Base-by-base conservation (phyloP, 345 rosid genomes). In the Camelina hispida region DNA sequence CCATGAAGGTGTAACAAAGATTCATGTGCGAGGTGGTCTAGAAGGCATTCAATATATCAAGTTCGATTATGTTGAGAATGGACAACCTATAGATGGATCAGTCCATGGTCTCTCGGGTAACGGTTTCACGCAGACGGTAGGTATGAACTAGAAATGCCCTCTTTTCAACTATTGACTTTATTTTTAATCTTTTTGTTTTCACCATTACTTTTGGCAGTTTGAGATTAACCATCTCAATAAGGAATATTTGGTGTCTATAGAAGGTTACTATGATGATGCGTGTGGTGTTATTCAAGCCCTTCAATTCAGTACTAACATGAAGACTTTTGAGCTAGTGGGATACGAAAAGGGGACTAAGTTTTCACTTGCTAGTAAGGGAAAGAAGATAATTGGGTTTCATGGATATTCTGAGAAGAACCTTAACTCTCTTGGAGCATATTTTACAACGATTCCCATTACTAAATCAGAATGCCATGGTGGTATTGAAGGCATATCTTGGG, bases 341-440 rank as follows among this genome's bases (percentile, higher is more conserved):
- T 35, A 35, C 7, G 38, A 35, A 7, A 35, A 35, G 9, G 38
- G 38, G 7, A 35, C 7, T 7, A 35, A 35, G 38, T 35, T 35
- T 35, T 7, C 38, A 35, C 38, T 35, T 7, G 0, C 38, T 6
- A 0, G 0, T 0, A 35, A 8, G 1, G 38, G 40, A 8, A 35
- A 35, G 11, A 35, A 35, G 22, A 51, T 68, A 4, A 15, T 68
- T 20, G 72, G 72, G 11, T 68, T 68, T 57, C 62, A 68, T 53
- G 72, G 62, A 68, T 13, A 11, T 22, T 20, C 28, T 16, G 62
- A 22, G 6, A 35, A 54, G 6, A 34, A 16, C n/a, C 10, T 68
- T 7, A 7, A 54, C 17, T 17, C 72, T 34, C 44, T 68, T 6
- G 72, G 72, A 14, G 72, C 62, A 14, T 68, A 68, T 68, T 12